These are phyloP conservation scores for Neospermospora avenae DNA, from an alignment of 2,329 filamentous ascomycete genomes.

Conservation along the genomic window DNA sequence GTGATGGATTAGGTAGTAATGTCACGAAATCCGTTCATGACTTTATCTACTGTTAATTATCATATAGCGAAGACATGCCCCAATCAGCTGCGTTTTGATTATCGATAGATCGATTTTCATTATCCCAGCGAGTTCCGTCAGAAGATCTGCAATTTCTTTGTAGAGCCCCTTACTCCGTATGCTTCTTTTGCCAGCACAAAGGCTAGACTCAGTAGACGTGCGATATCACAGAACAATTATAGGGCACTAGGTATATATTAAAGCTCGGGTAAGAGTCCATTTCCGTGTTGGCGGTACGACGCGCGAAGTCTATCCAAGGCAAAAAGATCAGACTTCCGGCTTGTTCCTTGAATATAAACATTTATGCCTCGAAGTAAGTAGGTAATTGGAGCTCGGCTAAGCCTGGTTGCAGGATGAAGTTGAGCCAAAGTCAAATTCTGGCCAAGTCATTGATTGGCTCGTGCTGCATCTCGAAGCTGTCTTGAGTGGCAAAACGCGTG, in stretches of 20 bases:
- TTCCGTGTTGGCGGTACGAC: conserved; percentile 1
- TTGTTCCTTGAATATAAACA: conserved; percentile 1
- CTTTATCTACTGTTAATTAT: too few species aligned
- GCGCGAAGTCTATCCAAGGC: conserved; percentile 1
- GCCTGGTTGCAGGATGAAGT: conserved; percentile 1
- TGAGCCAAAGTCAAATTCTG: neutral
- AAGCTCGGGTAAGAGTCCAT: neutral
- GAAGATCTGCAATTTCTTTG: too few species aligned
- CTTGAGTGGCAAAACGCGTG: conserved; percentile 7
- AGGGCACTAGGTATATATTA: neutral
- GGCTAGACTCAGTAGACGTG: neutral
- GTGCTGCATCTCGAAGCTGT: neutral
- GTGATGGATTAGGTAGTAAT: too few species aligned
- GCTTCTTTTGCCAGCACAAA: neutral
- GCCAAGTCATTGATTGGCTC: conserved; percentile 7
- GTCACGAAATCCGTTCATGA: too few species aligned
- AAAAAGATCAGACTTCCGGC: neutral
- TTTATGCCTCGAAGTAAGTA: conserved; percentile 3
- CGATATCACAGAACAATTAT: neutral
- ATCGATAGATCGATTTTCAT: too few species aligned
- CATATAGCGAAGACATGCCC: too few species aligned
- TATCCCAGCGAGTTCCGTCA: too few species aligned
- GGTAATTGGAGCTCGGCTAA: conserved; percentile 1
- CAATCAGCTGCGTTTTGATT: too few species aligned
- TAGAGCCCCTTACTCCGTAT: too few species aligned